phyloP scores from a whole-genome alignment of 352 stramenopile species.

The Blastocystis sp. region DNA sequence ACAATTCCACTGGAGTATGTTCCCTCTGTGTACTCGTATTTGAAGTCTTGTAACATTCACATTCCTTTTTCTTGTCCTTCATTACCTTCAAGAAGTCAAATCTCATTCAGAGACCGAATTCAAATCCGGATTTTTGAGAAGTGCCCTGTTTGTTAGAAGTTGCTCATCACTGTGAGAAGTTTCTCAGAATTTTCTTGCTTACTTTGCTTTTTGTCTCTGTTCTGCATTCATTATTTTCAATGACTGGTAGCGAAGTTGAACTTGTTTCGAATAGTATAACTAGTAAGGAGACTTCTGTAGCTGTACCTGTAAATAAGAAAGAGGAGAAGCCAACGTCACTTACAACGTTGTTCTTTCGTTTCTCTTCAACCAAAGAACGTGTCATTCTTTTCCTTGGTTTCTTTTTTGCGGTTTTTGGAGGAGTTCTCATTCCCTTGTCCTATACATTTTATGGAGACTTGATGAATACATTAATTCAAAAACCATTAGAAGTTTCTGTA shows the following conservation, averaged over 20 bases:
- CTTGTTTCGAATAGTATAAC: not conserved
- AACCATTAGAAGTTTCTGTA: not conserved
- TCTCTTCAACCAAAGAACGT: not conserved
- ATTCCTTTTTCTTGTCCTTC: slow-evolving; percentile 43
- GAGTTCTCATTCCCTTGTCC: not conserved
- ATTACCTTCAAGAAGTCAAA: not conserved
- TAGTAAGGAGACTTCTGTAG: not conserved
- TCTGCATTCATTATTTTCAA: not conserved
- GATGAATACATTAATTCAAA: not conserved
- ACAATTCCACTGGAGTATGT: slow-evolving; percentile 51
- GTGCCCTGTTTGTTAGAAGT: not conserved
- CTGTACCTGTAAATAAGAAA: not conserved
- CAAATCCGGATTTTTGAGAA: not conserved
- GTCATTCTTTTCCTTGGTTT: slow-evolving; percentile 5
- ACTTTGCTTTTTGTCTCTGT: not conserved
- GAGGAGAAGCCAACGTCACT: not conserved
- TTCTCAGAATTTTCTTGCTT: slow-evolving; percentile 43
- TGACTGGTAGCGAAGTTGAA: not conserved
- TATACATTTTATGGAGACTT: slow-evolving; percentile 21
- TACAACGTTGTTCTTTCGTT: not conserved
- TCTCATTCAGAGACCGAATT: not conserved
- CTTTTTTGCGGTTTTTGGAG: not conserved
- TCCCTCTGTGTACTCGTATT: not conserved
- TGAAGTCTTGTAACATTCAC: not conserved
- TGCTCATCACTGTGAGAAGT: not conserved